Percentiles rank a stretch among this genome's conserved stretches.
Conservation (phyloP, 805 yeast species). For the Ogataea ganodermae region DNA sequence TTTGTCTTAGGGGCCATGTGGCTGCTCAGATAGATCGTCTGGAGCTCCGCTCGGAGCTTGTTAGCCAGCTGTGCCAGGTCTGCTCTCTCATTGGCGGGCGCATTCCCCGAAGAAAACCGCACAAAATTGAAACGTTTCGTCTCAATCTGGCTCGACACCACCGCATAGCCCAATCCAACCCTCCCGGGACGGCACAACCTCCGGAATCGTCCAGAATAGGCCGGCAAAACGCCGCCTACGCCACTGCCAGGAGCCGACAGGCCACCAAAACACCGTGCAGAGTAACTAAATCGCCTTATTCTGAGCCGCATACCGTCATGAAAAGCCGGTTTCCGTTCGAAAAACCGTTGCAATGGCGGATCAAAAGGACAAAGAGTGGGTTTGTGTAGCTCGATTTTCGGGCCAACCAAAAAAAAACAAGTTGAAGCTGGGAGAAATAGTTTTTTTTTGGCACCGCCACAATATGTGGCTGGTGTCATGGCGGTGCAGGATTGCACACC, state of each 20-base stretch:
- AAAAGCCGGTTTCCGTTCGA: background rate
- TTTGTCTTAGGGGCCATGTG: conserved; percentile 31
- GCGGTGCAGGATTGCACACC: background rate
- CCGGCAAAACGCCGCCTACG: background rate
- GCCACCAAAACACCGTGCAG: background rate
- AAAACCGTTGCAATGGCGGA: background rate
- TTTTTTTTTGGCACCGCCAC: background rate
- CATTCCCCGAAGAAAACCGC: conserved; percentile 6
- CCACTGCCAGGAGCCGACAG: background rate
- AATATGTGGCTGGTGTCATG: background rate
- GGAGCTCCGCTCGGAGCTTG: conserved; percentile 23
- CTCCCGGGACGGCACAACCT: too few relatives aligned
- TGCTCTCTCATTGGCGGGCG: conserved; percentile 18
- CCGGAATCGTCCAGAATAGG: too few relatives aligned
- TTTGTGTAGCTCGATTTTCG: background rate
- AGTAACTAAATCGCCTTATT: conserved; percentile 6
- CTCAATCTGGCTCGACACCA: background rate
- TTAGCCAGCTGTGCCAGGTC: conserved; percentile 18
- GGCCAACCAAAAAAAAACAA: background rate
- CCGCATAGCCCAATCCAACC: too few relatives aligned
- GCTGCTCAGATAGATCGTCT: conserved; percentile 25
- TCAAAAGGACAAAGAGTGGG: background rate
- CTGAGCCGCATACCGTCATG: background rate
- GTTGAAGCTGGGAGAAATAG: too few relatives aligned
- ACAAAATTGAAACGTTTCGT: background rate